Evolutionary conservation across 2,329 filamentous ascomycete genomes (phyloP).

Genomic region (Exophiala sp.): DNA sequence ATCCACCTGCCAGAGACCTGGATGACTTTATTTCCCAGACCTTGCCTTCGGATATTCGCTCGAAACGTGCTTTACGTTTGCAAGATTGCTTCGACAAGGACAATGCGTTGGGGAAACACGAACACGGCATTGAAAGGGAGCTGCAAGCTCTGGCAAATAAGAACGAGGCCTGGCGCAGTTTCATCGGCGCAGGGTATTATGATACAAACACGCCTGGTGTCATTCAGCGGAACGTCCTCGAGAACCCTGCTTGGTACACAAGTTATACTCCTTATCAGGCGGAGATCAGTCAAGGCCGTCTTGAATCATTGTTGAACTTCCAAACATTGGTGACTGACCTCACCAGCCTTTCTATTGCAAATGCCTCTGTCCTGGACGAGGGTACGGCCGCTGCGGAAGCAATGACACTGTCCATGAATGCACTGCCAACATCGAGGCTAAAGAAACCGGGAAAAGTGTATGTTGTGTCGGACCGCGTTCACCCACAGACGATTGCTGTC

Average conservation of each 20-base stretch:
- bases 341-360: slow-evolving; percentile 80
- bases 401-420: slow-evolving; percentile 86
- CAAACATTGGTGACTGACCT: slow-evolving; percentile 89
- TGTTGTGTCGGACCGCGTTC: slow-evolving; percentile 76
- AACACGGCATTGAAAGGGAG: slow-evolving; percentile 44
- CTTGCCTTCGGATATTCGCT: slow-evolving; percentile 74
- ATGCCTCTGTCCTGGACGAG: slow-evolving; percentile 88
- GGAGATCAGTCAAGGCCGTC: slow-evolving; percentile 90
- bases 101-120: slow-evolving; percentile 35
- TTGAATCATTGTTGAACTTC: slow-evolving; percentile 92
- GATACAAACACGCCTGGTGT: slow-evolving; percentile 81
- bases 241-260: slow-evolving; percentile 95
- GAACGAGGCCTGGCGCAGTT: slow-evolving; percentile 60
- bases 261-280: slow-evolving; percentile 97
- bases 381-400: slow-evolving; percentile 90
- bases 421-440: slow-evolving; percentile 65
- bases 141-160: slow-evolving; percentile 45
- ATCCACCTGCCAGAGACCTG: slow-evolving; percentile 68
- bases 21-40: slow-evolving; percentile 85
- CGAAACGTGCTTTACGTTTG: slow-evolving; percentile 50
- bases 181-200: slow-evolving; percentile 87
- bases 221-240: slow-evolving; percentile 86
- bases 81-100: slow-evolving; percentile 43
- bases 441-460: slow-evolving; percentile 76
- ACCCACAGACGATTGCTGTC: slow-evolving; percentile 82